Base-by-base conservation (phyloP, 1,139 yeast genomes). In the Taphrina flavorubra region DNA sequence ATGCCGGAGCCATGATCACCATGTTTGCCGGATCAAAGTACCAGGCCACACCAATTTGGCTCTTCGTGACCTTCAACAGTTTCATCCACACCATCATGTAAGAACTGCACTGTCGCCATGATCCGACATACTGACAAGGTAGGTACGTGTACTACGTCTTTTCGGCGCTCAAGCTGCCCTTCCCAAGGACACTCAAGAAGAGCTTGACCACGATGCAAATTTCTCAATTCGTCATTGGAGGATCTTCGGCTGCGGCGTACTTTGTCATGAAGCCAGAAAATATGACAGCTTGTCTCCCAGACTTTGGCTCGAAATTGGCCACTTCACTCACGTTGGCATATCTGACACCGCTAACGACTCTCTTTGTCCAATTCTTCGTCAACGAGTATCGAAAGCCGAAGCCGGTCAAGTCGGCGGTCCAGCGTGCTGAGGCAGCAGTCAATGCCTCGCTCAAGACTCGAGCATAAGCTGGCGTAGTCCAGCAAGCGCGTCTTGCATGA, bases 1-100 rank as follows among this genome's bases (percentile, higher is more conserved):
- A 88, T 76, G 85, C 92, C 1, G 94, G 92, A 51, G 94, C 94
- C 63, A 88, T 88, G 88, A 81, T 88, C 79, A 87, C 90, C 73
- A 88, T 88, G 92, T 88, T 92, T 92, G 85, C 89, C 1, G 94
- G 92, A 2, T 84, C 87, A 70, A 80, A 92, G 70, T 88, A 80
- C 77, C 85, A 85, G 70, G 84, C 90, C 13, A 90, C 92, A 11
- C 92, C 92, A 51, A 87, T 88, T 75, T 88, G 92, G 94, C 86
- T 88, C 73, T 88, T 88, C 78, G 92, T 88, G 67, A 39, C 46
- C 13, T 88, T 88, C 84, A 88, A 88, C 80, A 87, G 91, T 14
- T 85, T 88, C 76, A 87, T 88, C 76, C 92, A 88, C 79, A 82
- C 90, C 51, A 82, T 88, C 78, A 88, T 88, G 92, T 65, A 51